phyloP scores from a whole-genome alignment of 108 stramenopile species.

The Skeletonema menzelii region DNA sequence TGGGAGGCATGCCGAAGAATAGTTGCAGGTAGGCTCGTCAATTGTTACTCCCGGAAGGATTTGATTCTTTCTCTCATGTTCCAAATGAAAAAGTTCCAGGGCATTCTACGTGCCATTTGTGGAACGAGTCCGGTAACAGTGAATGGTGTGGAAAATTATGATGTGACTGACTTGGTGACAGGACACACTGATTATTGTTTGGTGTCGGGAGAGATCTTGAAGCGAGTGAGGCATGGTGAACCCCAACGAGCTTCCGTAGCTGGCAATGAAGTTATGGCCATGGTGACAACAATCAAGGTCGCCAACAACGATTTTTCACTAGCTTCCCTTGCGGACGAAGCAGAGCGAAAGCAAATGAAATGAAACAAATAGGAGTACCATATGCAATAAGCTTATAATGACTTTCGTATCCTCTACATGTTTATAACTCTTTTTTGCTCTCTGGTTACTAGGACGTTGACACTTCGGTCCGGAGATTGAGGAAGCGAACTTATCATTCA shows the following conservation, averaged over 20 bases:
- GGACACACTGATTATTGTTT: slow-evolving; percentile 79
- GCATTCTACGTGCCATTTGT: slow-evolving; percentile 74
- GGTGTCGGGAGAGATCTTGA: slow-evolving; percentile 66
- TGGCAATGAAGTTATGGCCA: slow-evolving; percentile 22
- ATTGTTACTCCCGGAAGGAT: slow-evolving; percentile 90
- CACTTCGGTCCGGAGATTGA: too few relatives aligned
- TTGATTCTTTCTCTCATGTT: slow-evolving; percentile 91
- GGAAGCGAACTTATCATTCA: too few relatives aligned
- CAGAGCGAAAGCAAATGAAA: neutral
- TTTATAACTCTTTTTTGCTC: too few relatives aligned
- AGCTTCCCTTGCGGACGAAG: slow-evolving; percentile 26
- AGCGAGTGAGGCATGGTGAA: slow-evolving; percentile 62
- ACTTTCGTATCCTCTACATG: neutral
- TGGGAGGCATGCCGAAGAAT: slow-evolving; percentile 87
- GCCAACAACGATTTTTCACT: slow-evolving; percentile 16
- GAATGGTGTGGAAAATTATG: slow-evolving; percentile 77
- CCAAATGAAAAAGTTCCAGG: slow-evolving; percentile 82
- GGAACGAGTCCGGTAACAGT: slow-evolving; percentile 73
- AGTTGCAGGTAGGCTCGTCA: slow-evolving; percentile 92
- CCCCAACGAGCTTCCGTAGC: slow-evolving; percentile 48
- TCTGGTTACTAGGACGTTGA: too few relatives aligned
- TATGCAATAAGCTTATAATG: too few relatives aligned
- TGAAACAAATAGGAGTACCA: too few relatives aligned
- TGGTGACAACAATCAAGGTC: slow-evolving; percentile 33
- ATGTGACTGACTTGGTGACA: slow-evolving; percentile 70